Base-by-base conservation (phyloP, 75 land plant species). In the Sequoia sempervirens region DNA sequence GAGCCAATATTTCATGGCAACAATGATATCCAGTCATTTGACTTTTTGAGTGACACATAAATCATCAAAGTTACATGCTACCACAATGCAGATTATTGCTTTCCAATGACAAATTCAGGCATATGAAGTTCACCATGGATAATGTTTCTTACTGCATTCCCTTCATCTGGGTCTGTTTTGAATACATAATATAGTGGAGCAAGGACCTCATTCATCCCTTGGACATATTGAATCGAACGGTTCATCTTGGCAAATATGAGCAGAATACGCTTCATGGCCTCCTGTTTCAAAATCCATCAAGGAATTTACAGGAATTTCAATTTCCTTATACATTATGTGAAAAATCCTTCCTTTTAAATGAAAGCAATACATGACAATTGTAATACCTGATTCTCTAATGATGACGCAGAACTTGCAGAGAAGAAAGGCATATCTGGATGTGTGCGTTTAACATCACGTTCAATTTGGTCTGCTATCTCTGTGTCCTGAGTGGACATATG, bases 171-270 rank as follows among this genome's bases (percentile, higher is more conserved):
- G 82, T 92, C 95, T 13, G 91, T 88, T 82, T 87, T 91, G 79
- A 95, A 95, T 23, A 95, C 87, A 85, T 88, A 92, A 86, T 87
- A 94, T 28, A 95, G 84, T 76, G 97, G 97, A 81, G 97, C 94
- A 79, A 95, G 82, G 64, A 95, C 94, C 73, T 95, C 97, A 83
- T 95, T 95, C 97, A 95, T 94, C 37, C 97, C 97, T 93, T 95
- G 97, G 53, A 95, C 97, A 85, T 95, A 95, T 15, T 91, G 89
- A 47, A 92, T 89, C 28, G 91, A 93, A 41, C 96, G 96, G 87
- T 95, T 93, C 46, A 95, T 87, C 84, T 95, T 95, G 3, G 96
- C 90, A 91, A 95, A 95, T 47, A 95, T 86, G 74, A 94, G 86
- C 72, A 95, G 89, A 84, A 92, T 91, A 64, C 88, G 88, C 81